phyloP scores from a whole-genome alignment of 2,329 filamentous ascomycete genomes.

The Nemania serpens region DNA sequence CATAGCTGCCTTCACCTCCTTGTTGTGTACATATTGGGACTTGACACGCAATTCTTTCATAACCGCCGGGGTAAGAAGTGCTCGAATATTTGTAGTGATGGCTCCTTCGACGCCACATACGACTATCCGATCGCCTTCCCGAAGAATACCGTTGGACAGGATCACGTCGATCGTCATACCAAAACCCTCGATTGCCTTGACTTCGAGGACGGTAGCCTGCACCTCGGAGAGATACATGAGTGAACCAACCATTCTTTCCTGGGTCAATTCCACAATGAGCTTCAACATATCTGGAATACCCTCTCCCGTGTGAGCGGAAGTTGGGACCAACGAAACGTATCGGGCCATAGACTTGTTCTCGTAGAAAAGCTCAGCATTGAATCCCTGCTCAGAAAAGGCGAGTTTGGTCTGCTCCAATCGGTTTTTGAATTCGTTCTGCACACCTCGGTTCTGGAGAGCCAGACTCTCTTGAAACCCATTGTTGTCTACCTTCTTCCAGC shows the following conservation, averaged over 20 bases:
- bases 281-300: conserved; percentile 99
- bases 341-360: conserved; percentile 98
- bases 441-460: conserved; percentile 85
- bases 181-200: conserved; percentile 98
- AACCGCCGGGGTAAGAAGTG: conserved; percentile 87
- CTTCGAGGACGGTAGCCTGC: conserved; percentile 95
- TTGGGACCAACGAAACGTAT: conserved; percentile 94
- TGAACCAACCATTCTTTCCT: conserved; percentile 95
- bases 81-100: conserved; percentile 93
- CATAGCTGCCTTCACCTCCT: conserved; percentile 96
- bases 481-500: conserved; percentile 98
- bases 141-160: conserved; percentile 90
- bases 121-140: conserved; percentile 92
- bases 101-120: conserved; percentile 96
- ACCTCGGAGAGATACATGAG: conserved; percentile 99
- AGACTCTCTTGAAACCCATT: conserved; percentile 97
- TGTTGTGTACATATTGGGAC: conserved; percentile 97
- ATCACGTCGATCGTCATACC: conserved; percentile 99
- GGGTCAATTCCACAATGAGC: conserved; percentile 87
- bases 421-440: conserved; percentile 92
- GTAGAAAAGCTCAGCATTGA: conserved; percentile 96
- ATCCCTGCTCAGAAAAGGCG: conserved; percentile 93
- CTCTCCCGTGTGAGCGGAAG: conserved; percentile 97
- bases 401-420: conserved; percentile 90
- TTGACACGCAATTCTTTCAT: conserved; percentile 95